Base-by-base conservation (phyloP, 176 grass and related monocot genomes). In the Chloris gayana region DNA sequence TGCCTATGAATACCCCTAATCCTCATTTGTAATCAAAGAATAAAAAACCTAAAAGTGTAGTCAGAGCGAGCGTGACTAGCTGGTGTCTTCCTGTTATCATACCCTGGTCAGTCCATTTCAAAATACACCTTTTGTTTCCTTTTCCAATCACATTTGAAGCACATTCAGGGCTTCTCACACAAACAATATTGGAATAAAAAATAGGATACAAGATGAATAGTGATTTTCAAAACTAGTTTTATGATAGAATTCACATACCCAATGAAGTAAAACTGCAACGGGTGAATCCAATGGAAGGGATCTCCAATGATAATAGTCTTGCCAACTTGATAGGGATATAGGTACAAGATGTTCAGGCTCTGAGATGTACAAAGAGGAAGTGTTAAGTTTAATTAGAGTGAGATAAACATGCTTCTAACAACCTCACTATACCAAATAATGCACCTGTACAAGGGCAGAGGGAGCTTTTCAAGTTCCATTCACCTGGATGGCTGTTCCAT, bases 301-400 rank as follows among this genome's bases (percentile, higher is more conserved):
- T 75, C 95, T 94, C 95, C 95, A 98, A 41, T 74, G 50, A 59
- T 93, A 98, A 80, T 98, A 98, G n/a, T 91, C 92, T 72, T 95
- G 73, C 95, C 95, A 98, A 54, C 84, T 91, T 78, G 47, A 85
- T 45, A 98, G 67, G 57, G 72, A 22, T 81, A 17, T 37, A 18
- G 73, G 58, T 60, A 95, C 22, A 68, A 54, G 49, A 84, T 15
- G 81, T 70, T 85, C 76, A 32, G 92, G 92, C 41, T 93, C 90
- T 95, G 78, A 57, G 80, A 50, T 46, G 57, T 69, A 70, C 32
- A 72, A 85, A 87, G 62, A 37, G 45, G 35, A 67, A 61, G 53
- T 31, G 24, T 60, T 68, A 46, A n/a, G 32, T n/a, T 58, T 19
- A 67, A 71, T 41, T 67, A 70, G 27, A 32, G 68, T 78, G 47